Evolutionary conservation across 164 flowering plant species (phyloP).

Genomic region (Chimonanthus praecox): DNA sequence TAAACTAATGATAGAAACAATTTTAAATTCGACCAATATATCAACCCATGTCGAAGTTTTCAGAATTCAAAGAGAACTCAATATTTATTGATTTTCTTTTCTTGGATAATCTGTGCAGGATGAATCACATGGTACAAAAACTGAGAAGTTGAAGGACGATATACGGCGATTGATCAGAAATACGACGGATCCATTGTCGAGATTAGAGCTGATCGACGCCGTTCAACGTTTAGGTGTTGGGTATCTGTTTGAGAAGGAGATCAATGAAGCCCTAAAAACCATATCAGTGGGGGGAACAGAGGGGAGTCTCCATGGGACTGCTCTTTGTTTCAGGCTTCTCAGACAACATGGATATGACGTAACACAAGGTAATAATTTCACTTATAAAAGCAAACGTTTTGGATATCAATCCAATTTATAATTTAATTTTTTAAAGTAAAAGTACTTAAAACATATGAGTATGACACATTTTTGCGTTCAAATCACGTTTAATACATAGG

Average conservation of each 20-base stretch:
- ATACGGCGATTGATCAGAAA: neutral
- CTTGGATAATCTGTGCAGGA: neutral
- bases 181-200: neutral
- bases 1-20: too few species aligned
- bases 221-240: slow-evolving; percentile 27
- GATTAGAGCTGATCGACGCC: slow-evolving; percentile 20
- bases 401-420: neutral
- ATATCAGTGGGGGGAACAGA: neutral
- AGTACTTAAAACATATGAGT: neutral
- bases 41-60: too few species aligned
- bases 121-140: neutral
- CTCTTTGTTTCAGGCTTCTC: slow-evolving; percentile 26
- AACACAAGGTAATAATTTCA: slow-evolving; percentile 5
- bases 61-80: too few species aligned
- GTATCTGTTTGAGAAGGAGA: slow-evolving; percentile 27
- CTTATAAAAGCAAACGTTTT: neutral
- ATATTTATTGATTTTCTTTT: too few species aligned
- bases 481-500: neutral
- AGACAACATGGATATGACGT: slow-evolving; percentile 16
- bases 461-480: neutral
- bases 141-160: slow-evolving; percentile 6
- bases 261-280: slow-evolving; percentile 10
- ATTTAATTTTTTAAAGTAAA: too few species aligned
- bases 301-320: slow-evolving; percentile 11
- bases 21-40: too few species aligned